A percentile compares a stretch with the other conserved stretches of the same genome.
Conservation (phyloP, 805 yeast genomes). For the Candida coquimbonensis region DNA sequence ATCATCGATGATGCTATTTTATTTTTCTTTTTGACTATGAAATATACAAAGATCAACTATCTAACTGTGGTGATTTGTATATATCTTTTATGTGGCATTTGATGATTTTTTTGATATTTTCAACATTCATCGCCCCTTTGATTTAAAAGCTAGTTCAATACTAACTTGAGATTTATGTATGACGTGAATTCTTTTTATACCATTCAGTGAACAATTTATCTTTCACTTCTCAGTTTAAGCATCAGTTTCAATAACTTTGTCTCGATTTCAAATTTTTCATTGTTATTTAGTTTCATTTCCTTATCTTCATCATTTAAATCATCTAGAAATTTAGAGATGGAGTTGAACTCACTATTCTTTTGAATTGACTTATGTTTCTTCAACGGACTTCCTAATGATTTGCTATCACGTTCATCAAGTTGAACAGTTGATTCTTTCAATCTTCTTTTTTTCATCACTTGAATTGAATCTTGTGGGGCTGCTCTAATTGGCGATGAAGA, state of each 20-base stretch:
- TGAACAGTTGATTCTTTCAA: background rate
- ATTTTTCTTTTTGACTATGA: too few species aligned
- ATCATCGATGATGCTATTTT: too few species aligned
- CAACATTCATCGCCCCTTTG: too few species aligned
- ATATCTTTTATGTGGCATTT: too few species aligned
- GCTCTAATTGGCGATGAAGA: slow-evolving; percentile 1
- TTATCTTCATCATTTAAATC: background rate
- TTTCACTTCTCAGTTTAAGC: slow-evolving; percentile 1
- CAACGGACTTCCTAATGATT: slow-evolving; percentile 1
- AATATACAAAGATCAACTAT: too few species aligned
- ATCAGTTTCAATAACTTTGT: slow-evolving; percentile 2
- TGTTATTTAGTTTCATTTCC: background rate
- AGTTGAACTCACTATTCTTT: too few species aligned
- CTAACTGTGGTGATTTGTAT: too few species aligned
- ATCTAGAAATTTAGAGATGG: background rate
- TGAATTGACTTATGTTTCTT: background rate
- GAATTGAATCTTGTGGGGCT: slow-evolving; percentile 1
- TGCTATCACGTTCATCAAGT: background rate
- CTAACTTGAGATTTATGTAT: too few species aligned
- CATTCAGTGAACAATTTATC: too few species aligned
- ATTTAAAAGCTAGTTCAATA: too few species aligned
- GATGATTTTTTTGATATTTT: too few species aligned
- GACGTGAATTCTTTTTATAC: too few species aligned
- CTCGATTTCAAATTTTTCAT: slow-evolving; percentile 4
- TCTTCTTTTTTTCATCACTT: slow-evolving; percentile 1